A percentile compares a stretch with the other conserved stretches of the same genome.
Evolutionary conservation across 768 basidiomycete genomes (phyloP).

Genomic region (Sistotremastrum niveocremeum): DNA sequence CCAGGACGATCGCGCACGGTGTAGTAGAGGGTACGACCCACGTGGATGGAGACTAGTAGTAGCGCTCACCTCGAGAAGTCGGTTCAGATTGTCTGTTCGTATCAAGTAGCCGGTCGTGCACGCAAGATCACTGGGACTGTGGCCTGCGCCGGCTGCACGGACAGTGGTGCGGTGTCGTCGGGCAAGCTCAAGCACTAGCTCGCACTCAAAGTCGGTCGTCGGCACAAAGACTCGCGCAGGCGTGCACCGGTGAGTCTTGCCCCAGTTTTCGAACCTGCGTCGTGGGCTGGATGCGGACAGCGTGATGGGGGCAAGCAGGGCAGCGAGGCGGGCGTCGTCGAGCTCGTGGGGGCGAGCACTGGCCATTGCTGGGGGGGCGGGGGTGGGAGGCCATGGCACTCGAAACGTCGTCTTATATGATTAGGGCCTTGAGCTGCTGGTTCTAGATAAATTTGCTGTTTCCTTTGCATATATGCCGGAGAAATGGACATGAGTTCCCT

Average conservation of each 20-base stretch:
- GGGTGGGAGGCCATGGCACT: too few relatives aligned
- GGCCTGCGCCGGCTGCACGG: conserved; percentile 79
- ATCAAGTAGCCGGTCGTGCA: conserved; percentile 85
- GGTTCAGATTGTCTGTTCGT: conserved; percentile 57
- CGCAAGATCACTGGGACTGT: conserved; percentile 87
- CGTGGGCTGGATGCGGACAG: conserved; percentile 25
- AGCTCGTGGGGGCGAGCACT: conserved; percentile 19
- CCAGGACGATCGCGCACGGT: too few relatives aligned
- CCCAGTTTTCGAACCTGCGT: conserved; percentile 75
- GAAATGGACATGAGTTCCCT: too few relatives aligned
- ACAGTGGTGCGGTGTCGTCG: conserved; percentile 55
- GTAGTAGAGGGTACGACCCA: too few relatives aligned
- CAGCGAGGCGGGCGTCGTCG: conserved; percentile 27
- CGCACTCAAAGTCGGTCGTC: conserved; percentile 50
- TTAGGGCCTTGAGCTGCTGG: too few relatives aligned
- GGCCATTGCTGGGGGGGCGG: conserved; percentile 10
- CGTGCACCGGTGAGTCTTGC: conserved; percentile 54
- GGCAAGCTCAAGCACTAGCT: conserved; percentile 68
- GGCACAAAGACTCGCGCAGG: conserved; percentile 72
- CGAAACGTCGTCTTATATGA: too few relatives aligned
- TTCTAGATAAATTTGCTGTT: too few relatives aligned
- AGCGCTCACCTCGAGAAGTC: conserved; percentile 59
- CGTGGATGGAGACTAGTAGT: neutral
- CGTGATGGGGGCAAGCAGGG: conserved; percentile 43
- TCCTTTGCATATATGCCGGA: too few relatives aligned